A percentile compares a stretch with the other conserved stretches of the same genome.
These are phyloP conservation scores for Fusarium avenaceum DNA, from an alignment of 2,329 filamentous ascomycete genomes.

Conservation along the genomic window DNA sequence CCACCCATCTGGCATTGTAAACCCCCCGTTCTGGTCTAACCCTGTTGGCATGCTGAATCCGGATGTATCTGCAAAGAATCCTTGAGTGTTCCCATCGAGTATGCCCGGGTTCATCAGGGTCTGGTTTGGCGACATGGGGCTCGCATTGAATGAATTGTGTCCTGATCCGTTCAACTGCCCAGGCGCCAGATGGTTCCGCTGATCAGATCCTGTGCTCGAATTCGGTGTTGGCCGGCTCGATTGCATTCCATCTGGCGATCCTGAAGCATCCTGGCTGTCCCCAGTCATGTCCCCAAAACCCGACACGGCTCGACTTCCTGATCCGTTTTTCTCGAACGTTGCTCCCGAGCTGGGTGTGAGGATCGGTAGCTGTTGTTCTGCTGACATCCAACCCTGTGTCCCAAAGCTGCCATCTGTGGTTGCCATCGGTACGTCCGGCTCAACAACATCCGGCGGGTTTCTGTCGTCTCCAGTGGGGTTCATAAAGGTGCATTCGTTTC, in stretches of 20 bases:
- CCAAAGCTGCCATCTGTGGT: slow-evolving; percentile 49
- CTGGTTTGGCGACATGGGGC: slow-evolving; percentile 62
- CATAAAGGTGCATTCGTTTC: slow-evolving; percentile 61
- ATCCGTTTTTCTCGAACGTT: slow-evolving; percentile 53
- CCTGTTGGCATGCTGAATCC: slow-evolving; percentile 54
- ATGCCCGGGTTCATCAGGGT: slow-evolving; percentile 55
- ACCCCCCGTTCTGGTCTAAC: slow-evolving; percentile 52
- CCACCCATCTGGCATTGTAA: slow-evolving; percentile 62
- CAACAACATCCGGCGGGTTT: slow-evolving; percentile 59
- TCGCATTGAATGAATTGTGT: slow-evolving; percentile 65
- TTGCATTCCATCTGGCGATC: slow-evolving; percentile 63
- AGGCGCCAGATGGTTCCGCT: slow-evolving; percentile 47
- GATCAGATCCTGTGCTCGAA: slow-evolving; percentile 61
- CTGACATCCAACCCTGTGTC: slow-evolving; percentile 56
- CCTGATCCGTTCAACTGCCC: slow-evolving; percentile 57
- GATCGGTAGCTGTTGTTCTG: slow-evolving; percentile 57
- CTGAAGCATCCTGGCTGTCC: slow-evolving; percentile 62
- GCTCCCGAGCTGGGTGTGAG: slow-evolving; percentile 54
- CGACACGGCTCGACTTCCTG: slow-evolving; percentile 47
- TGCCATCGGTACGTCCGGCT: slow-evolving; percentile 49
- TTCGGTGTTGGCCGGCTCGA: slow-evolving; percentile 72
- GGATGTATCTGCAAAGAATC: slow-evolving; percentile 58
- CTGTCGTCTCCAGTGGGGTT: slow-evolving; percentile 58
- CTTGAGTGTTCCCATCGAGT: slow-evolving; percentile 54
- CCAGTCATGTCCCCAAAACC: slow-evolving; percentile 62